Evolutionary conservation across 2,329 filamentous ascomycete genomes (phyloP), one percentile per base, ranked within the genome.

Genomic region (Fusarium keratoplasticum): DNA sequence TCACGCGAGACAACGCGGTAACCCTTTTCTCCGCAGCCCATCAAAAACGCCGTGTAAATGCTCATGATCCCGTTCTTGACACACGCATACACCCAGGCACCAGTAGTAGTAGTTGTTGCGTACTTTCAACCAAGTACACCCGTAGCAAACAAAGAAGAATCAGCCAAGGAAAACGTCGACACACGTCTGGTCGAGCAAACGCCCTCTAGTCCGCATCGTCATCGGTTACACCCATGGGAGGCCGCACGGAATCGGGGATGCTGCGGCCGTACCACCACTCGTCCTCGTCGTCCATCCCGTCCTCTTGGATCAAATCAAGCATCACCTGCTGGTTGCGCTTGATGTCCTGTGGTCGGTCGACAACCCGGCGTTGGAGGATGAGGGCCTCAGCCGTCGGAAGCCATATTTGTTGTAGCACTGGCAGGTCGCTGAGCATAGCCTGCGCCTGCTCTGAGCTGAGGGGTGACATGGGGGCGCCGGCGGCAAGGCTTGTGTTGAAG

Each of bases 321-420:
- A 92, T 86, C 27, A 92, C 87, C 71, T 90, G 86, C 14, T 87
- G 88, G 65, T 92, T 92, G 44, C 90, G 86, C 78, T 90, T 90
- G 73, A 92, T 92, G 69, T 92, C 89, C 67, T 88, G 84, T 0
- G 89, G 83, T 25, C 88, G 84, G 67, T 87, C 84, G 7, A 92
- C 90, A 61, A 92, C 89, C 35, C 85, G 86, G 36, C 90, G 84
- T 59, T 91, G 86, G 6, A 92, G 81, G 35, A 92, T 90, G 40
- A 91, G 78, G 5, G 89, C 88, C 77, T 92, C 90, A 20, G 90
- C 90, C 0, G 90, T 91, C 25, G 86, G 83, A n/a, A 87, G 80
- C 90, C 90, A 92, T 40, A 92, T 88, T 59, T 90, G 86, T 68
- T 90, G 88, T 31, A 92, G 77, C 7, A 85, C 82, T 1, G 89